These are phyloP conservation scores for Lignosus rhinocerotis DNA, from an alignment of 1,284 basidiomycete species.

Conservation along the genomic window DNA sequence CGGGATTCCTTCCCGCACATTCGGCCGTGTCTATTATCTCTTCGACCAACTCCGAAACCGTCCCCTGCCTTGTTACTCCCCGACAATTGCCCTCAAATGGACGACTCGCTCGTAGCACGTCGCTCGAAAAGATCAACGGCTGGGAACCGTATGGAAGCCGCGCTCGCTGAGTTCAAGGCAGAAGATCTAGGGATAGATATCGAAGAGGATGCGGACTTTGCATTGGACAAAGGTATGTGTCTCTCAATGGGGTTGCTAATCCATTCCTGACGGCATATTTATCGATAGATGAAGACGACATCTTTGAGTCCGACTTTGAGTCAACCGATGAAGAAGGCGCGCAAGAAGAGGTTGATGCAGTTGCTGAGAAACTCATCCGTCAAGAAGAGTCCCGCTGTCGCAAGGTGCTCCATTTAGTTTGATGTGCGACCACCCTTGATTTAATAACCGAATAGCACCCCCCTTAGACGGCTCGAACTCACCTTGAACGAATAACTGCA, in stretches of 20 bases:
- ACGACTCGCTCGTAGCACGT: constrained; percentile 57
- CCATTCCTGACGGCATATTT: neutral
- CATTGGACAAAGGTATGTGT: constrained; percentile 54
- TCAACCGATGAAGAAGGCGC: constrained; percentile 76
- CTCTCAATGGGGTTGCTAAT: neutral
- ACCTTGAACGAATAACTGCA: constrained; percentile 61
- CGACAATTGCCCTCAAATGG: constrained; percentile 17
- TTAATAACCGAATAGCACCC: constrained; percentile 10
- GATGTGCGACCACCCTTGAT: neutral
- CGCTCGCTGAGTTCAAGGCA: constrained; percentile 66
- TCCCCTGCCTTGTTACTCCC: neutral
- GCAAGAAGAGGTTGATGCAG: constrained; percentile 49
- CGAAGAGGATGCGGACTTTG: constrained; percentile 74
- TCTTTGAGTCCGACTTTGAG: constrained; percentile 79
- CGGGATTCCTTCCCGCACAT: constrained; percentile 25
- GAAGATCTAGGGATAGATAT: constrained; percentile 57
- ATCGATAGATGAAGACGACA: constrained; percentile 70
- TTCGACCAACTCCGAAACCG: too few species aligned
- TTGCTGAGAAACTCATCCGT: constrained; percentile 52
- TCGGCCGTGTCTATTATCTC: too few species aligned
- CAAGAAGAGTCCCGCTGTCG: constrained; percentile 63
- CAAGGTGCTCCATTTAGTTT: constrained; percentile 43
- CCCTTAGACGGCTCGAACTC: constrained; percentile 51
- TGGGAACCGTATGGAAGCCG: constrained; percentile 78
- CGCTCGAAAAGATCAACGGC: constrained; percentile 69